Conservation (phyloP, 208 protist species). For the Leishmania amazonensis region DNA sequence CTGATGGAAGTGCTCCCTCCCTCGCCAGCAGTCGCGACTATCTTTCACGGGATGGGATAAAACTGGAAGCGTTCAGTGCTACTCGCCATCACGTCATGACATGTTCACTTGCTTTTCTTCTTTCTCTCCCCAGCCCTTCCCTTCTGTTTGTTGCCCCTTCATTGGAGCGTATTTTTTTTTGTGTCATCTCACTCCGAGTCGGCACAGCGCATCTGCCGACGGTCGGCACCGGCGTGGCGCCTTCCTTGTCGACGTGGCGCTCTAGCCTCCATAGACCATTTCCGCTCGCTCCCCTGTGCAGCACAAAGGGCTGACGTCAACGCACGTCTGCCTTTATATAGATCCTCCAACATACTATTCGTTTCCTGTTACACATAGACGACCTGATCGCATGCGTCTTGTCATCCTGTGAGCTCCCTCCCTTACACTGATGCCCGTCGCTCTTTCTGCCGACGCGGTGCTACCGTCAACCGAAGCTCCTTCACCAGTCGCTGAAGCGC, state of each 20-base stretch:
- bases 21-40: neutral
- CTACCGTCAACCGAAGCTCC: neutral
- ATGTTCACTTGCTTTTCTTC: neutral
- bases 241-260: neutral
- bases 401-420: slow-evolving; percentile 1
- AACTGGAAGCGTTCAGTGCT: neutral
- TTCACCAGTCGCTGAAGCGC: neutral
- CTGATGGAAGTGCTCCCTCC: neutral
- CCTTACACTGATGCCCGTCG: neutral
- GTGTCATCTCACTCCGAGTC: neutral
- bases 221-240: neutral
- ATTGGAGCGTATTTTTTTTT: neutral
- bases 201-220: slow-evolving; percentile 1
- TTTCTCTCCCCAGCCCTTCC: neutral
- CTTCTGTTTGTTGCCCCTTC: neutral
- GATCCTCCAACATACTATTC: neutral
- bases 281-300: neutral
- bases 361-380: neutral
- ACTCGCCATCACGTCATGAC: neutral
- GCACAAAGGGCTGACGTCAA: neutral
- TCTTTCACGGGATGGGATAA: neutral
- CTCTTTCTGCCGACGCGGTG: slow-evolving; percentile 1
- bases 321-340: neutral
- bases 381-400: neutral
- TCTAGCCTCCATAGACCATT: neutral